Conservation (phyloP, 345 rosid genomes). For the Eucalyptus pauciflora region DNA sequence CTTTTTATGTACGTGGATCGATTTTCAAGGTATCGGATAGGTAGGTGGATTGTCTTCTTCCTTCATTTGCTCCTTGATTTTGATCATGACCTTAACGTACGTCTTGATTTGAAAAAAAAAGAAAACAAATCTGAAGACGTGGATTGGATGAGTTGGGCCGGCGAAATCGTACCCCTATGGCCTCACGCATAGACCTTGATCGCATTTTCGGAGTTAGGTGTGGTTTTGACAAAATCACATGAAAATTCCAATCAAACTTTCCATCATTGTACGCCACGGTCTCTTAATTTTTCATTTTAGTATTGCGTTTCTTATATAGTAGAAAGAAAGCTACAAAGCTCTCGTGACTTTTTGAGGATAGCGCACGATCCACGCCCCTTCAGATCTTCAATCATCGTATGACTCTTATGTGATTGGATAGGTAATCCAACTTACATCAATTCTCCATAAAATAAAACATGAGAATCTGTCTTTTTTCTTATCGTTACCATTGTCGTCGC, state of each 20-base stretch:
- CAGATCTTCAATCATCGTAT: neutral
- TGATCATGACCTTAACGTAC: neutral
- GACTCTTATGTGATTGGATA: neutral
- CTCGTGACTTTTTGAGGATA: neutral
- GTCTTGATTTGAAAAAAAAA: neutral
- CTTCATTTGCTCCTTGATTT: neutral
- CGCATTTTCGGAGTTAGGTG: neutral
- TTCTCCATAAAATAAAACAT: accelerated
- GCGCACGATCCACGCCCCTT: accelerated
- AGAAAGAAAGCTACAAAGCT: neutral
- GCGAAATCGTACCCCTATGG: neutral
- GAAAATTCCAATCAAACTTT: too few species aligned
- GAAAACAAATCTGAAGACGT: neutral
- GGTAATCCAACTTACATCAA: accelerated
- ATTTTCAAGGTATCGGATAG: neutral
- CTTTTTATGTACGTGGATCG: neutral
- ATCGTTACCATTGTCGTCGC: accelerated
- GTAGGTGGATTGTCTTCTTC: neutral
- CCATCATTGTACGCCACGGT: accelerated
- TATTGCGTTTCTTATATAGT: too few species aligned
- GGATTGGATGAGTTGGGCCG: neutral
- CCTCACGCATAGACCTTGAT: neutral
- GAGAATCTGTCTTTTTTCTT: neutral
- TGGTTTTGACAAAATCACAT: neutral
- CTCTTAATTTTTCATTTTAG: too few species aligned